These are phyloP conservation scores for Aspergillus brasiliensis DNA, from an alignment of 2,329 filamentous ascomycete genomes.

Conservation along the genomic window DNA sequence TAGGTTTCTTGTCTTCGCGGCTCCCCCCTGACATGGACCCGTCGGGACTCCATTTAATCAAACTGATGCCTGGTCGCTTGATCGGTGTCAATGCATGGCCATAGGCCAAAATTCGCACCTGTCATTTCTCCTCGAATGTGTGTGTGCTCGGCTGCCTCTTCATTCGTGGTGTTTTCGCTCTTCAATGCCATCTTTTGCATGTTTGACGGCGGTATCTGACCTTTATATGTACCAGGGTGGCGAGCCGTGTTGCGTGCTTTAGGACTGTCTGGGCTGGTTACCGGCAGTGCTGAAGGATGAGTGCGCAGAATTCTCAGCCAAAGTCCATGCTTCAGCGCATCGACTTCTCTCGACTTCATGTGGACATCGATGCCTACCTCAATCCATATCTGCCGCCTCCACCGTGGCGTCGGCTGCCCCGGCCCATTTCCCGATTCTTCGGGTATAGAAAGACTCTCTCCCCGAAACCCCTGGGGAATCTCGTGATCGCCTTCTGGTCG, in stretches of 20 bases:
- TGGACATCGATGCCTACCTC: slow-evolving; percentile 77
- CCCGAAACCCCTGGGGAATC: slow-evolving; percentile 54
- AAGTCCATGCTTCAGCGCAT: slow-evolving; percentile 12
- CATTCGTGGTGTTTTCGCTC: background rate
- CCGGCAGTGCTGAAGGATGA: background rate
- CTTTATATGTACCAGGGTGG: background rate
- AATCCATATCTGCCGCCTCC: slow-evolving; percentile 71
- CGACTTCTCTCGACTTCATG: slow-evolving; percentile 47
- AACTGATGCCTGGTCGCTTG: background rate
- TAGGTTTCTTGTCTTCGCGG: background rate
- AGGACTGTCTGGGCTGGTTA: background rate
- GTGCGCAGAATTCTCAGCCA: slow-evolving; percentile 8
- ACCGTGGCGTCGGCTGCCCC: slow-evolving; percentile 65
- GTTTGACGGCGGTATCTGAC: background rate
- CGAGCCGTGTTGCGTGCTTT: background rate
- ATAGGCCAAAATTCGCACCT: background rate
- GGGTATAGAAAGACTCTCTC: slow-evolving; percentile 56
- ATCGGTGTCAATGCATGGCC: background rate
- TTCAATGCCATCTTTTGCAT: background rate
- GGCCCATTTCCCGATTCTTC: slow-evolving; percentile 67
- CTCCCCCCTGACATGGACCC: slow-evolving; percentile 1
- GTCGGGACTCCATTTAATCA: slow-evolving; percentile 1
- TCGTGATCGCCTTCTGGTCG: slow-evolving; percentile 63
- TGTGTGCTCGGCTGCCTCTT: background rate
- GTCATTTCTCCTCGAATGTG: background rate